These are phyloP conservation scores for Coemansia sp. DNA, from an alignment of 192 early-diverging fungal species.

Conservation along the genomic window DNA sequence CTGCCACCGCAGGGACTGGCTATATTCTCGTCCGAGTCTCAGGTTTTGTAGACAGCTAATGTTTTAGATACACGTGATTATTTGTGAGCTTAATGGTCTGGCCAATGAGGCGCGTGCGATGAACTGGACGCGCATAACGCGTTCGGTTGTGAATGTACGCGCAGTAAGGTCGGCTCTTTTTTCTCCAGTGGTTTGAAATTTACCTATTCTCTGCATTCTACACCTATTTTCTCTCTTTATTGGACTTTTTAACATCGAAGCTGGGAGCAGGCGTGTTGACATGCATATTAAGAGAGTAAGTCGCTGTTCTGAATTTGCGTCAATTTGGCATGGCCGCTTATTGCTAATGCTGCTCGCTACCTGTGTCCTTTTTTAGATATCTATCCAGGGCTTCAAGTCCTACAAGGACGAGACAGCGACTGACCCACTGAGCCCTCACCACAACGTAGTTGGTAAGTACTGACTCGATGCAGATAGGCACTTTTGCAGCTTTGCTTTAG, in stretches of 20 bases:
- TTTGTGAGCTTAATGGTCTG: neutral
- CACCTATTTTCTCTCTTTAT: slow-evolving; percentile 1
- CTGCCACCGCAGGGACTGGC: neutral
- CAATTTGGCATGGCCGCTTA: neutral
- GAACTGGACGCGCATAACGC: neutral
- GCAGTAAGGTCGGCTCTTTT: neutral
- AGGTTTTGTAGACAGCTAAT: slow-evolving; percentile 12
- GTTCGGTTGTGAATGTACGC: neutral
- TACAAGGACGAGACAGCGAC: slow-evolving; percentile 96
- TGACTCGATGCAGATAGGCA: neutral
- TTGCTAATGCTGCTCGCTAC: neutral
- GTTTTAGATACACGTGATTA: neutral
- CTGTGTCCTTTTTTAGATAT: slow-evolving; percentile 55
- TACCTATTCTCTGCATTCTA: neutral
- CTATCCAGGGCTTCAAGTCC: slow-evolving; percentile 99
- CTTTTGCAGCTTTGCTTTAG: neutral
- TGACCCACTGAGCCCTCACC: slow-evolving; percentile 87
- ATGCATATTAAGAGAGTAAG: slow-evolving; percentile 53
- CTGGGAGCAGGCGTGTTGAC: neutral
- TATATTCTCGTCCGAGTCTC: slow-evolving; percentile 29
- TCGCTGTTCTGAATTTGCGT: neutral
- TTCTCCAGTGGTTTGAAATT: neutral
- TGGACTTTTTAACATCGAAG: neutral
- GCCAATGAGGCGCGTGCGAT: slow-evolving; percentile 4
- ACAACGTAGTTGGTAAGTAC: slow-evolving; percentile 90